phyloP scores from a whole-genome alignment of 1,139 yeast species.

The Petasospora rhodanensis region DNA sequence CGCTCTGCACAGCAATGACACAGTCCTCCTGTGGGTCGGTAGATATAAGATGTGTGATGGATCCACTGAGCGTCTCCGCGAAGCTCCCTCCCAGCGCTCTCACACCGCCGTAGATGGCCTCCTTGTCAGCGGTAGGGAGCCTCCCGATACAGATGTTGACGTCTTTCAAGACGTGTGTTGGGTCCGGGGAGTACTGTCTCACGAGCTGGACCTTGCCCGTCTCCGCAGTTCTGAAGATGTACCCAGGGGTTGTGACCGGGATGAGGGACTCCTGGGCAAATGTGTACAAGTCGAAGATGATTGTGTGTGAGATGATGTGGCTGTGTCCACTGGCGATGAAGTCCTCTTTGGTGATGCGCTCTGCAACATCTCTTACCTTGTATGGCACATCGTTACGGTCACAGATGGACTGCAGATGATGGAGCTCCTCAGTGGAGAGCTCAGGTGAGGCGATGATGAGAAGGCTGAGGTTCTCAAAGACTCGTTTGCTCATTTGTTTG shows the following conservation, averaged over 20 bases:
- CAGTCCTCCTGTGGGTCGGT: constrained; percentile 47
- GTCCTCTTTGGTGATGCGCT: constrained; percentile 18
- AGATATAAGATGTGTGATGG: constrained; percentile 77
- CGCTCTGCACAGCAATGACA: constrained; percentile 34
- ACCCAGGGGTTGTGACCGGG: constrained; percentile 63
- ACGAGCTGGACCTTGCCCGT: constrained; percentile 45
- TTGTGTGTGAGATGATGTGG: constrained; percentile 53
- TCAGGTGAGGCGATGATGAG: constrained; percentile 37
- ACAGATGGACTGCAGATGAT: constrained; percentile 24
- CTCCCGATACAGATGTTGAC: constrained; percentile 60
- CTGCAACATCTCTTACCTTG: constrained; percentile 18
- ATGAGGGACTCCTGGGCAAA: constrained; percentile 50
- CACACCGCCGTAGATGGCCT: constrained; percentile 61
- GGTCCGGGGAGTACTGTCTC: constrained; percentile 57
- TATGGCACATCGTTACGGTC: constrained; percentile 23
- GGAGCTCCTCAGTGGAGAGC: constrained; percentile 27
- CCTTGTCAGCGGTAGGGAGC: constrained; percentile 56
- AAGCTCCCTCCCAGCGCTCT: constrained; percentile 73
- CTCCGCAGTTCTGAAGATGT: constrained; percentile 53
- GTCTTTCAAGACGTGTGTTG: constrained; percentile 56
- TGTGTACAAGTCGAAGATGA: constrained; percentile 52
- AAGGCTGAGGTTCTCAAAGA: constrained; percentile 39
- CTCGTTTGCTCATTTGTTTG: not conserved
- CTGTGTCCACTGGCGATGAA: constrained; percentile 30
- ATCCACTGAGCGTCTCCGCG: constrained; percentile 56